These are phyloP conservation scores for Debaryomycetaceae sp. DNA, from an alignment of 1,139 yeast species.

Conservation along the genomic window DNA sequence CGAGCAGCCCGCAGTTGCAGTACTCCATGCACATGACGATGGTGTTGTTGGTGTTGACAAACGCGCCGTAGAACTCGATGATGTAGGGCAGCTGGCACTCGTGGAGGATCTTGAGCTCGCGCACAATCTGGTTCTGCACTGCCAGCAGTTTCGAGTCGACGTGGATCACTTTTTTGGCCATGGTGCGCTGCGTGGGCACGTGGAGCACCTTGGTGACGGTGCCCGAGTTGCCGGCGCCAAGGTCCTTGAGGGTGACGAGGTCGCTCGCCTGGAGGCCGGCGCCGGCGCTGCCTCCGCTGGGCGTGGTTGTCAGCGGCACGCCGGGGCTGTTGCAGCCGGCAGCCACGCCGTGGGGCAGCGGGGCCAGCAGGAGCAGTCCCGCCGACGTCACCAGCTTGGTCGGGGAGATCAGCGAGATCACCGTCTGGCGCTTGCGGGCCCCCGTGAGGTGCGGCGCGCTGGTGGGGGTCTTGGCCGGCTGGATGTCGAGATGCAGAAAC, in stretches of 20 bases:
- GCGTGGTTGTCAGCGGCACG: constrained; percentile 43
- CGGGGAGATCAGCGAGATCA: constrained; percentile 42
- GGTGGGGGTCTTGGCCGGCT: constrained; percentile 2
- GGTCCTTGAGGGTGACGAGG: constrained; percentile 64
- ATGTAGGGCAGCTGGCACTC: constrained; percentile 83
- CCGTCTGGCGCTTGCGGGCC: constrained; percentile 37
- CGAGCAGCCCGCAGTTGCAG: constrained; percentile 91
- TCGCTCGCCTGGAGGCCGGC: constrained; percentile 54
- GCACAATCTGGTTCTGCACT: constrained; percentile 80
- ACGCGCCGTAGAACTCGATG: constrained; percentile 88
- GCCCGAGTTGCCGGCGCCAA: constrained; percentile 95
- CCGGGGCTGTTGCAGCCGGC: too few relatives aligned
- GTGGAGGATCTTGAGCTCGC: constrained; percentile 87
- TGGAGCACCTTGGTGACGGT: constrained; percentile 86
- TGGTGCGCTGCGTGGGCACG: constrained; percentile 77
- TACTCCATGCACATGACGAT: constrained; percentile 93
- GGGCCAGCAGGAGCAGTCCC: too few relatives aligned
- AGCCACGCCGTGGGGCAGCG: too few relatives aligned
- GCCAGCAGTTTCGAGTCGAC: constrained; percentile 77
- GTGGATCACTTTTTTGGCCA: constrained; percentile 89
- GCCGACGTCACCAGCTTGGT: constrained; percentile 29
- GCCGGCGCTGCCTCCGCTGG: constrained; percentile 32
- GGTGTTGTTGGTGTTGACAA: constrained; percentile 56
- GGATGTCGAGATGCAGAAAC: constrained; percentile 26
- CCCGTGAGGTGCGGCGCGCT: constrained; percentile 3